A percentile compares a stretch with the other conserved stretches of the same genome.
phyloP scores from a whole-genome alignment of 1,284 basidiomycete species.

The Puccinia coronata region DNA sequence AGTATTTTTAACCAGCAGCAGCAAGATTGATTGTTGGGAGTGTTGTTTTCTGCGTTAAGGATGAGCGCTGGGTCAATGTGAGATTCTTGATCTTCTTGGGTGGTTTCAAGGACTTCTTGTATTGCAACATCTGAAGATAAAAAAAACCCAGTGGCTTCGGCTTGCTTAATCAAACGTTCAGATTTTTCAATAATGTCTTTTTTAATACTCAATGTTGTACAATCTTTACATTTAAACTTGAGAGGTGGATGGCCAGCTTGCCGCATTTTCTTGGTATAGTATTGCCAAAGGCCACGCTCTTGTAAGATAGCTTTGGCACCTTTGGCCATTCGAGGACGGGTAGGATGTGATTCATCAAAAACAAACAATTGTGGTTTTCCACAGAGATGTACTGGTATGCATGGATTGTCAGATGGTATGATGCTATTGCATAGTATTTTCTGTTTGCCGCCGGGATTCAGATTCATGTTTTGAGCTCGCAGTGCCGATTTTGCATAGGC shows the following conservation, averaged over 20 bases:
- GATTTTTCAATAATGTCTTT: background rate
- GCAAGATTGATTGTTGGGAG: too few relatives aligned
- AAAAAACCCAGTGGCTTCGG: background rate
- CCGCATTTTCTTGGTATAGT: background rate
- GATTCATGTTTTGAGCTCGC: too few relatives aligned
- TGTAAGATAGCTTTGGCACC: background rate
- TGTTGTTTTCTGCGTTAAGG: too few relatives aligned
- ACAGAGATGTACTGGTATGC: too few relatives aligned
- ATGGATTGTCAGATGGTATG: too few relatives aligned
- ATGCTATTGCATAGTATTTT: too few relatives aligned
- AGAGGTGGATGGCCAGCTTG: background rate
- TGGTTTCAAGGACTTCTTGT: background rate
- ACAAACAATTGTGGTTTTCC: too few relatives aligned
- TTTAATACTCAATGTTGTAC: background rate
- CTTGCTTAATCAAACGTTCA: background rate
- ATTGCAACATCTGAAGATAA: background rate
- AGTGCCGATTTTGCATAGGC: too few relatives aligned
- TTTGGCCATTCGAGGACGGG: slow-evolving; percentile 2
- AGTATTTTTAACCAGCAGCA: background rate
- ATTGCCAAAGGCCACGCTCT: too few relatives aligned
- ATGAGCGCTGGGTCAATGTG: background rate
- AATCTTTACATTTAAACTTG: background rate
- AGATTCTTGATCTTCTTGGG: too few relatives aligned
- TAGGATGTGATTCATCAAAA: too few relatives aligned
- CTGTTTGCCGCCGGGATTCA: too few relatives aligned